These are phyloP conservation scores for Plantago ovata DNA, from an alignment of 257 asterid species.

Conservation along the genomic window DNA sequence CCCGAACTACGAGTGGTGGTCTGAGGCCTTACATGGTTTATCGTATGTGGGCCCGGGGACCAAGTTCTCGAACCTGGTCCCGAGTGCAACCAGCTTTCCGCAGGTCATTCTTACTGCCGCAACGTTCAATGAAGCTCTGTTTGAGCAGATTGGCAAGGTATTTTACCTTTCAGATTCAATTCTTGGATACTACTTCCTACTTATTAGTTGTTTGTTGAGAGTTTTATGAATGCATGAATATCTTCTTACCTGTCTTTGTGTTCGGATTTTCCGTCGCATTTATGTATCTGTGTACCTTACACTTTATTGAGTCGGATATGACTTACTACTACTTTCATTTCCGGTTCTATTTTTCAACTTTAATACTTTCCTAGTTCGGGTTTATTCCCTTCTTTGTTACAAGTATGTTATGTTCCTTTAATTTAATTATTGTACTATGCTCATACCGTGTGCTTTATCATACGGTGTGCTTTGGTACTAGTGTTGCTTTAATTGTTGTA, in stretches of 20 bases:
- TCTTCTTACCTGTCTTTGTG: constrained; percentile 10
- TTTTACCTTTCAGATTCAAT: neutral
- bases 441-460: no score
- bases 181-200: no score
- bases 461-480: no score
- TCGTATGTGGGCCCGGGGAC: constrained; percentile 59
- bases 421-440: no score
- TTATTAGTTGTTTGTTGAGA: neutral
- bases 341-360: neutral
- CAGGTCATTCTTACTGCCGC: constrained; percentile 69
- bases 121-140: constrained; percentile 54
- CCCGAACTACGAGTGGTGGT: constrained; percentile 83
- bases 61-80: constrained; percentile 40
- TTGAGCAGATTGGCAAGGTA: constrained; percentile 61
- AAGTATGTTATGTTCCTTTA: no score
- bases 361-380: constrained; percentile 20
- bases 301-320: no score
- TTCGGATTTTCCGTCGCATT: neutral
- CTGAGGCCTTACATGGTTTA: constrained; percentile 79
- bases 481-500: no score
- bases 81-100: constrained; percentile 83
- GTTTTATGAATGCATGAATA: constrained; percentile 18
- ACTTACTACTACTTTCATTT: neutral
- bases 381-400: no score
- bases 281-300: no score